phyloP scores from a whole-genome alignment of 2,329 filamentous ascomycete genomes.

The Xylaria arbuscula region DNA sequence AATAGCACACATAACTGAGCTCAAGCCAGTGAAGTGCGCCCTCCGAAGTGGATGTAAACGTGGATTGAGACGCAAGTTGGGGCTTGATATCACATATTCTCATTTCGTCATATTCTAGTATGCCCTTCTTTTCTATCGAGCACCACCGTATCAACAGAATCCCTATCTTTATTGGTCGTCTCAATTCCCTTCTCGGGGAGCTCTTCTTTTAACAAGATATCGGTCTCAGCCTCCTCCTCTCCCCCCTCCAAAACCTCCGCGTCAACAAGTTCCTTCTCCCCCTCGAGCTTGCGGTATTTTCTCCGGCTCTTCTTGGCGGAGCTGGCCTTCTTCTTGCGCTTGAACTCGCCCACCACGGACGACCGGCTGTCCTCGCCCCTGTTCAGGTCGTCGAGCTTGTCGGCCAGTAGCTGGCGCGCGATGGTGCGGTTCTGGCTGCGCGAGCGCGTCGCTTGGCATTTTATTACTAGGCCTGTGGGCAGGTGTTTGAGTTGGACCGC shows the following conservation, averaged over 20 bases:
- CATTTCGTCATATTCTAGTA: slow-evolving; percentile 8
- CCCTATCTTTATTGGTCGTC: slow-evolving; percentile 16
- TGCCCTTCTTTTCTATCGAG: slow-evolving; percentile 24
- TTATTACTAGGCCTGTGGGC: slow-evolving; percentile 91
- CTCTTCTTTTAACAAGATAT: slow-evolving; percentile 33
- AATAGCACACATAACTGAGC: neutral
- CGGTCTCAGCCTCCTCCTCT: slow-evolving; percentile 26
- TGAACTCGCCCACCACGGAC: slow-evolving; percentile 71
- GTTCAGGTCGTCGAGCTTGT: slow-evolving; percentile 76
- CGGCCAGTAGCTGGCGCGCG: slow-evolving; percentile 80
- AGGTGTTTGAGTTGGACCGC: slow-evolving; percentile 93
- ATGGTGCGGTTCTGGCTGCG: slow-evolving; percentile 87
- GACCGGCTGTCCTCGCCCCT: slow-evolving; percentile 77
- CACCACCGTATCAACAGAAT: neutral
- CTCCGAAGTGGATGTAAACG: neutral
- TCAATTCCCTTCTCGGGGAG: slow-evolving; percentile 26
- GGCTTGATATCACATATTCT: neutral
- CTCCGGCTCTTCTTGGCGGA: slow-evolving; percentile 82
- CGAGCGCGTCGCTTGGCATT: slow-evolving; percentile 91
- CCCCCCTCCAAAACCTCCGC: slow-evolving; percentile 44
- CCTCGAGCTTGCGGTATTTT: slow-evolving; percentile 76
- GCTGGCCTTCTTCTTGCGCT: slow-evolving; percentile 78
- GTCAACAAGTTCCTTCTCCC: slow-evolving; percentile 54
- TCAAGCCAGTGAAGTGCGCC: neutral
- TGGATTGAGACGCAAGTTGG: neutral